A percentile compares a stretch with the other conserved stretches of the same genome.
Evolutionary conservation across 2,329 filamentous ascomycete genomes (phyloP).

Genomic region (Ophiostoma australiae): DNA sequence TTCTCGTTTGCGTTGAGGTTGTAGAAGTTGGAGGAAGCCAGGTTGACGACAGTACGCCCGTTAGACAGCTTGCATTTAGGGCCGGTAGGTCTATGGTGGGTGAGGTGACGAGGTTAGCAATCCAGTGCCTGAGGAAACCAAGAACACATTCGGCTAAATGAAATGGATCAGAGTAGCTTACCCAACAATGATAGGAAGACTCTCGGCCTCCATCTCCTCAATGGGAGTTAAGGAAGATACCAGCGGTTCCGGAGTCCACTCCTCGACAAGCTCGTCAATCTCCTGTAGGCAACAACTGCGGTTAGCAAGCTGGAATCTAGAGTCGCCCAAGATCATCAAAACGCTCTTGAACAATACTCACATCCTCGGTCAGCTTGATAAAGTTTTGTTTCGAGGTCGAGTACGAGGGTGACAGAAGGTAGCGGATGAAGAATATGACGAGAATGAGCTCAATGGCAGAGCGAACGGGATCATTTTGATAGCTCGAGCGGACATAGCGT

Average conservation of each 20-base stretch:
- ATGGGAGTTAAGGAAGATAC: conserved; percentile 67
- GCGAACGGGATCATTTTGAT: conserved; percentile 93
- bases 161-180: conserved; percentile 38
- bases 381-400: conserved; percentile 85
- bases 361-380: conserved; percentile 80
- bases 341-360: conserved; percentile 27
- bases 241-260: conserved; percentile 92
- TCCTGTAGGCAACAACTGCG: conserved; percentile 45
- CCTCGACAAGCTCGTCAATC: conserved; percentile 93
- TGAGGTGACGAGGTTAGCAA: not conserved
- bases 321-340: not conserved
- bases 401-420: conserved; percentile 87
- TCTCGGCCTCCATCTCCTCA: conserved; percentile 79
- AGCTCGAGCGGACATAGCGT: conserved; percentile 93
- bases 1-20: conserved; percentile 91
- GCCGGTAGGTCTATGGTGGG: conserved; percentile 64
- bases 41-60: conserved; percentile 85
- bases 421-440: conserved; percentile 91
- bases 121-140: not conserved
- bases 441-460: conserved; percentile 90
- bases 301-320: not conserved
- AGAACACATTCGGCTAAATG: not conserved
- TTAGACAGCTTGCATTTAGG: conserved; percentile 84
- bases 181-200: conserved; percentile 82
- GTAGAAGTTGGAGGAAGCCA: conserved; percentile 95